A percentile compares a stretch with the other conserved stretches of the same genome.
Conservation (phyloP, 306 rosid genomes). For the Alnus glutinosa region DNA sequence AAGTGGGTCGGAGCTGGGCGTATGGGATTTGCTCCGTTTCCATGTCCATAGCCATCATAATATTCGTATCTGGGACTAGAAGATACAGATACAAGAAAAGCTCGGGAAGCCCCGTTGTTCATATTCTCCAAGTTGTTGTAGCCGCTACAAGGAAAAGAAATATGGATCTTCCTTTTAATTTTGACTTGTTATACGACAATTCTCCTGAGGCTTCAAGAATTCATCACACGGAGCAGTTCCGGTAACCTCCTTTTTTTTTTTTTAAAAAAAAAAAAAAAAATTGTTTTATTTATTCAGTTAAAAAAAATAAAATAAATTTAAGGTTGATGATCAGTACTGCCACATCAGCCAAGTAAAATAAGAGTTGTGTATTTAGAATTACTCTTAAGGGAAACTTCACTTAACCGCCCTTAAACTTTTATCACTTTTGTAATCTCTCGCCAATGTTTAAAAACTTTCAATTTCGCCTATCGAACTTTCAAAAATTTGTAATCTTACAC, state of each 20-base stretch:
- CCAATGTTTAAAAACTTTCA: too few relatives aligned
- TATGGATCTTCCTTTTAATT: conserved; percentile 45
- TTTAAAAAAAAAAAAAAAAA: too few relatives aligned
- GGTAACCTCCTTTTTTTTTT: conserved; percentile 33
- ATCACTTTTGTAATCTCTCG: too few relatives aligned
- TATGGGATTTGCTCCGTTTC: conserved; percentile 78
- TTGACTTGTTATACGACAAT: conserved; percentile 60
- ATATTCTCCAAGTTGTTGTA: conserved; percentile 67
- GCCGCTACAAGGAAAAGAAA: conserved; percentile 70
- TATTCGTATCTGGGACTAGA: conserved; percentile 60
- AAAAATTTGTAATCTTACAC: too few relatives aligned
- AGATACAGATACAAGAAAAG: conserved; percentile 74
- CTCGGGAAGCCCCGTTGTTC: conserved; percentile 83
- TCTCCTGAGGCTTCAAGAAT: conserved; percentile 64
- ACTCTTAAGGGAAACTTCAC: too few relatives aligned
- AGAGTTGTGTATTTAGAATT: too few relatives aligned
- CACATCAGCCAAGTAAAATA: too few relatives aligned
- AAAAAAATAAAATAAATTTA: too few relatives aligned
- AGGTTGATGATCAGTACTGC: too few relatives aligned
- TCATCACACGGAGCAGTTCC: conserved; percentile 60
- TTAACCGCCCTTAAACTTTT: too few relatives aligned
- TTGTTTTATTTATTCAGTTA: too few relatives aligned
- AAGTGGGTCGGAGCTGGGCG: conserved; percentile 81
- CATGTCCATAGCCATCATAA: conserved; percentile 52
- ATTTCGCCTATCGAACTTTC: too few relatives aligned